Base-by-base conservation (phyloP, 768 basidiomycete species). In the Boletus edulis region DNA sequence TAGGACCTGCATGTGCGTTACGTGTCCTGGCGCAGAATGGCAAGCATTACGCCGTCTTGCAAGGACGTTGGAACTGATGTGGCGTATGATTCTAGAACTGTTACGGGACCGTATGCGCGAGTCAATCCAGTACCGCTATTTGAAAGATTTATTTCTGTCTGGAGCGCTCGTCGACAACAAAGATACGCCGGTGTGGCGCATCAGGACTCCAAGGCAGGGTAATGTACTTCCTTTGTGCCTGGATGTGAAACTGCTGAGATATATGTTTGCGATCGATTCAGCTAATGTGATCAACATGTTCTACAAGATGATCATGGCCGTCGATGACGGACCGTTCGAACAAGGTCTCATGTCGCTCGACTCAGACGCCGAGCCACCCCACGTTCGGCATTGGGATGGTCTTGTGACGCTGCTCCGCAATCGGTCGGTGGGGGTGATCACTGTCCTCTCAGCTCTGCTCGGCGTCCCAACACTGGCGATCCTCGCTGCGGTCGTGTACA, bases 401-500 rank as follows among this genome's bases (percentile, higher is more conserved):
- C 57, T 65, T 18, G 9, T 34, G 14, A 17, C 38, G 8, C 1
- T 55, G 4, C 11, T 65, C 10, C 52, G 53, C 20, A 24, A 57
- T 14, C 35, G 43, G 37, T 4, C 45, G 3, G 51, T 62, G 10
- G 38, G 13, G 2, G 53, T 18, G 5, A 24, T 61, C 7, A 49
- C 49, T 2, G n/a, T 58, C 39, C 43, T 66, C 27, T 57, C 65
- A 15, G 55, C 43, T 3, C 4, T 62, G 4, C 46, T 67, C 4
- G 65, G 65, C 11, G 54, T 66, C n/a, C 67, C 65, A 1, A 41
- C 40, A 0, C 31, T 67, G 14, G 66, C 60, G 5, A 12, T 62
- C 34, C 54, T 64, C 6, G 56, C 54, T 3, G 50, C 47, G 22
- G 17, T 54, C 4, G 6, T 57, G 2, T 15, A 52, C 24, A 3